Base-by-base conservation (phyloP, 1,284 basidiomycete genomes). In the Ustilago sp. region DNA sequence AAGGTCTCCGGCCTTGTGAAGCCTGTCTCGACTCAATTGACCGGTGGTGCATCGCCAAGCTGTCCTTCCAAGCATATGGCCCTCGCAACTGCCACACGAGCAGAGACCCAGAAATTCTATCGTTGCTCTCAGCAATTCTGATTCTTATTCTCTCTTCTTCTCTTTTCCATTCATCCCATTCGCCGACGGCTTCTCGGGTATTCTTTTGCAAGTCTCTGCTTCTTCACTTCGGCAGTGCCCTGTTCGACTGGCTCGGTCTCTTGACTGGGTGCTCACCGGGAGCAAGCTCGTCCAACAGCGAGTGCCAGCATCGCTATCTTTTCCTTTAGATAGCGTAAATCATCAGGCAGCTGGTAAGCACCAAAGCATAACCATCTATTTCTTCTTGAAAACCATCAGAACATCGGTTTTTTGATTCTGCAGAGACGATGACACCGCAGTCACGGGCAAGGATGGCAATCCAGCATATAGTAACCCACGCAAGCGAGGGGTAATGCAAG, bases 161-260 rank as follows among this genome's bases (percentile, higher is more conserved):
- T 19, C 17, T 19, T 15, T 12, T 39, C 35, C 15, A 17, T 31
- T 19, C 48, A 31, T 28, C 15, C 38, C 48, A 50, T 31, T 36
- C n/a, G 48, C 63, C 63, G 63, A 59, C 63, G 63, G 56, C 53
- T 57, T 57, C 54, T 57, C 62, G 62, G 19, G 32, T 48, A 9
- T 39, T 23, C 17, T 28, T 45, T 19, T n/a, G 8, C 19, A 13
- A 8, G 34, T 58, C 43, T 28, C 17, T 38, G 7, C 39, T 19
- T 43, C 54, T 39, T 9, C 15, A 7, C 32, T 13, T 28, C 13
- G 23, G 17, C 28, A 11, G 11, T 8, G 28, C 28, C 23, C 32
- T 50, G 28, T 6, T n/a, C 23, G 8, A 23, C 23, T 23, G 23
- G 23, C 41, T 39, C 38, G 38, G n/a, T 48, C 35, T n/a, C 17